Conservation (phyloP, 352 stramenopile genomes). For the Pseudoperonospora humuli region DNA sequence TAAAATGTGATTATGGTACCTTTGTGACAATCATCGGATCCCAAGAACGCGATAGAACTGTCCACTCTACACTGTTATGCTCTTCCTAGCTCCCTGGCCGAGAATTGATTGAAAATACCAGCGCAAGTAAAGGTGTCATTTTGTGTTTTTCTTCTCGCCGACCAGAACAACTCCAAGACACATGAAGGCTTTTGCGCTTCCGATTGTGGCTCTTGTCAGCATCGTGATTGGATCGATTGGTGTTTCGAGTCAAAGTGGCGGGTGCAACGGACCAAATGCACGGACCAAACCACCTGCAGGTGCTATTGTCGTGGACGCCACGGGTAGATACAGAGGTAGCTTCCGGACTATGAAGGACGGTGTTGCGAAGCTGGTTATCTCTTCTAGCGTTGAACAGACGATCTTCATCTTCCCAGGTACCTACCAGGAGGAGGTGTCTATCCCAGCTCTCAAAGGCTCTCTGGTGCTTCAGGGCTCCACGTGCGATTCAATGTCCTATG, state of each 20-base stretch:
- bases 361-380: neutral
- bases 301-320: neutral
- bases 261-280: neutral
- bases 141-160: too few species aligned
- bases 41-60: too few species aligned
- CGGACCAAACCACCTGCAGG: neutral
- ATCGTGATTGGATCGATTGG: neutral
- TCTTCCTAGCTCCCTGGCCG: too few species aligned
- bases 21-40: too few species aligned
- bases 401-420: neutral
- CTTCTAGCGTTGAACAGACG: neutral
- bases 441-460: neutral
- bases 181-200: neutral
- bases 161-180: too few species aligned
- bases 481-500: conserved; percentile 1
- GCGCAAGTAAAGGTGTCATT: too few species aligned
- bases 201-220: neutral
- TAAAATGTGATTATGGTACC: too few species aligned
- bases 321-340: neutral
- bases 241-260: too few species aligned
- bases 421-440: neutral
- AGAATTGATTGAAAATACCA: too few species aligned
- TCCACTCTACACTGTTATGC: too few species aligned
- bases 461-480: conserved; percentile 3
- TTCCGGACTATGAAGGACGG: neutral